Evolutionary conservation across 108 stramenopile species (phyloP).

Genomic region (Cyclotella baltica): DNA sequence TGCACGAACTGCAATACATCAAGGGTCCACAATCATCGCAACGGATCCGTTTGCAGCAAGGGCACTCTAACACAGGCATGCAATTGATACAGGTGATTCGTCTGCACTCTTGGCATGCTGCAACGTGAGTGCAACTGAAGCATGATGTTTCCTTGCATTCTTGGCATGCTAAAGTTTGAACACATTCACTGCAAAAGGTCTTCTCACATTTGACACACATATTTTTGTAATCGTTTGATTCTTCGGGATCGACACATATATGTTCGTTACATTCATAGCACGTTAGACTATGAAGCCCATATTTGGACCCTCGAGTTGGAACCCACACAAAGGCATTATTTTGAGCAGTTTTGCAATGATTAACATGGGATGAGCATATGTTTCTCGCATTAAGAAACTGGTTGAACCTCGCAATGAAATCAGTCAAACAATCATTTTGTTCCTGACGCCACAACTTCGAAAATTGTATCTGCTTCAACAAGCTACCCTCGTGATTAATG

Average conservation of each 20-base stretch:
- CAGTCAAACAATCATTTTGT: neutral
- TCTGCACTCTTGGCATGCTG: constrained; percentile 20
- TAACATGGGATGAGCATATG: neutral
- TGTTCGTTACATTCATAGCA: constrained; percentile 29
- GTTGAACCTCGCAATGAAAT: constrained; percentile 21
- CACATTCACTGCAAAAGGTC: constrained; percentile 15
- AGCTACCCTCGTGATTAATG: constrained; percentile 18
- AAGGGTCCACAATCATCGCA: constrained; percentile 14
- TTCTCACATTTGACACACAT: constrained; percentile 8
- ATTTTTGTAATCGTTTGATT: neutral
- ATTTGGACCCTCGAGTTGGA: neutral
- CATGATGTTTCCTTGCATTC: constrained; percentile 1
- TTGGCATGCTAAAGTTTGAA: neutral
- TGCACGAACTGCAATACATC: neutral
- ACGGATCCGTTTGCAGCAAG: constrained; percentile 1
- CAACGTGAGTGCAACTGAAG: neutral
- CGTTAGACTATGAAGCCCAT: constrained; percentile 10
- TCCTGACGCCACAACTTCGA: constrained; percentile 17
- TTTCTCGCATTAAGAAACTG: neutral
- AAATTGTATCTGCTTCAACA: constrained; percentile 18
- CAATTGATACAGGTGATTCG: constrained; percentile 2
- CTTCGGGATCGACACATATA: constrained; percentile 9
- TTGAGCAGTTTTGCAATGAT: neutral
- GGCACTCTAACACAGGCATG: neutral
- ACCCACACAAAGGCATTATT: neutral